Evolutionary conservation across 2,329 filamentous ascomycete species (phyloP).

Genomic region (Cordyceps cicadae): DNA sequence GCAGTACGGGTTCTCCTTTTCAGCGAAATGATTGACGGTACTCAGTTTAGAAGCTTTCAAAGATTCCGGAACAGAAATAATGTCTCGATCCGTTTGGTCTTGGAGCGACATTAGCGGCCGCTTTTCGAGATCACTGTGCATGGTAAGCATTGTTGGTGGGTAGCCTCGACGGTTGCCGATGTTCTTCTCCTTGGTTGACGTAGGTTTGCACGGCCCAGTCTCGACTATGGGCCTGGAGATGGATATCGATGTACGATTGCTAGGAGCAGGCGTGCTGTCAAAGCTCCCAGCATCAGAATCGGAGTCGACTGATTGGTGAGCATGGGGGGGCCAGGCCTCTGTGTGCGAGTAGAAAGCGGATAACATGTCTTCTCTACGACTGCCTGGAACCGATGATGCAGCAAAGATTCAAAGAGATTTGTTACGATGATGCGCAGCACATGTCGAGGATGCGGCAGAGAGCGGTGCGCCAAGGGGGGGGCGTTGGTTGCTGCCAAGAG

Average conservation of each 20-base stretch:
- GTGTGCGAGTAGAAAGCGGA: slow-evolving; percentile 7
- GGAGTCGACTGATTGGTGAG: background rate
- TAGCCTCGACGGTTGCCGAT: background rate
- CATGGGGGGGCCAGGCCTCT: slow-evolving; percentile 2
- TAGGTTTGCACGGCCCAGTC: background rate
- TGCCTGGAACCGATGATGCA: background rate
- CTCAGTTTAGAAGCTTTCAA: background rate
- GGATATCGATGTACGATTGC: slow-evolving; percentile 21
- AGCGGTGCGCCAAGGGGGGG: background rate
- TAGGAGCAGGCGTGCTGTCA: slow-evolving; percentile 26
- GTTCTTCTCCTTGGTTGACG: background rate
- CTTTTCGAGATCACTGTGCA: background rate
- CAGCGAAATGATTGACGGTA: background rate
- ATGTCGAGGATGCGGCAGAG: background rate
- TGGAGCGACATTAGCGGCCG: background rate
- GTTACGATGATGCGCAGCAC: background rate
- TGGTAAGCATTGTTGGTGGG: background rate
- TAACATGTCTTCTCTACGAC: background rate
- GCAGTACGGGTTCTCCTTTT: background rate
- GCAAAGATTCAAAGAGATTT: background rate
- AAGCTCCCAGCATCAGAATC: slow-evolving; percentile 20
- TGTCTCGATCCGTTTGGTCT: background rate
- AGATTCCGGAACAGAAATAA: background rate
- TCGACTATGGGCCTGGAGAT: slow-evolving; percentile 9
- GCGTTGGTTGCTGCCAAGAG: background rate